Conservation (phyloP, 306 rosid genomes). For the Rosa rugosa region DNA sequence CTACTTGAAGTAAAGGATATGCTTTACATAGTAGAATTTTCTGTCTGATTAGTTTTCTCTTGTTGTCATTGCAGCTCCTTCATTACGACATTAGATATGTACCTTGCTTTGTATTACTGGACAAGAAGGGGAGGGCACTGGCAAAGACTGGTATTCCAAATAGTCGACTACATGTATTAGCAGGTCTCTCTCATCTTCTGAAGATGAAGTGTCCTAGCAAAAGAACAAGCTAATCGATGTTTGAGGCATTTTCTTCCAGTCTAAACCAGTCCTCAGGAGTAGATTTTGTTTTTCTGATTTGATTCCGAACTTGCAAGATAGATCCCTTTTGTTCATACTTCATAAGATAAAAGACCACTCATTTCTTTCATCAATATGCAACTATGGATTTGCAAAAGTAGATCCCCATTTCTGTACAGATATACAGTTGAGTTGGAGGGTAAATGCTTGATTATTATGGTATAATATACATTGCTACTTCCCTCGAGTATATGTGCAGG, state of each 20-base stretch:
- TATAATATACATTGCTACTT: background rate
- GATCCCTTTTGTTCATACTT: background rate
- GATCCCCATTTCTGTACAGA: background rate
- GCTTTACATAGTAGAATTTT: background rate
- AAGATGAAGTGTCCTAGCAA: conserved; percentile 56
- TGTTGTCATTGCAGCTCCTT: conserved; percentile 60
- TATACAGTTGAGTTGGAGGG: background rate
- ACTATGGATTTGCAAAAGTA: background rate
- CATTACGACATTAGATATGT: conserved; percentile 81
- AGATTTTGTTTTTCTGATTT: background rate
- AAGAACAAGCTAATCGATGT: conserved; percentile 12
- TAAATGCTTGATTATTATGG: background rate
- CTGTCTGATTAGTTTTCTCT: conserved; percentile 20
- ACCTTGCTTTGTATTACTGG: conserved; percentile 85
- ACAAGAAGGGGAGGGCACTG: conserved; percentile 75
- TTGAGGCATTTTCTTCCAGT: background rate
- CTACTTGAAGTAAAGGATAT: background rate
- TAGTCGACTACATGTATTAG: conserved; percentile 83
- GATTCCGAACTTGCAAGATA: background rate
- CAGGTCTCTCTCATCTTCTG: conserved; percentile 88
- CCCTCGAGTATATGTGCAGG: background rate
- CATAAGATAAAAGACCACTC: background rate
- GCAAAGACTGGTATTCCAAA: conserved; percentile 79
- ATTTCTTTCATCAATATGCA: background rate
- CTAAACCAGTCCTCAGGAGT: background rate